Evolutionary conservation across 106 monocot genomes (phyloP), one percentile per base, ranked within the genome.

Genomic region (Platanthera guangdongensis): DNA sequence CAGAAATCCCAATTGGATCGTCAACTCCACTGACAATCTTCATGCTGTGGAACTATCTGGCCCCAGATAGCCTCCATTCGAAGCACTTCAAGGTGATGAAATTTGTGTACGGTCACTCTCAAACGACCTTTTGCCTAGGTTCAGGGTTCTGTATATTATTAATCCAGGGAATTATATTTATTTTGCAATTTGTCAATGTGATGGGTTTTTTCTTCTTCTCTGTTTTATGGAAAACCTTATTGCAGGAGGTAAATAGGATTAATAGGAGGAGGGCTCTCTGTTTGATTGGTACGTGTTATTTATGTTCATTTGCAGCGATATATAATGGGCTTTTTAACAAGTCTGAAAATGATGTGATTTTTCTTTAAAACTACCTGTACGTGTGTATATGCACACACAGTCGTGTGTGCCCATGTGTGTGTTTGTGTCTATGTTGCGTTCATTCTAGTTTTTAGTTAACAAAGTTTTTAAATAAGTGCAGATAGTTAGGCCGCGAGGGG

Each of bases 1-100:
- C 74, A 76, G 83, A 53, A 82, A 87, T 59, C 73, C 80, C 12
- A 85, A 84, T 52, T 89, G 86, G 86, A 77, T 86, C 13, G 30
- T 84, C 45, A 84, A 88, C 50, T 91, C 90, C 51, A 86, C 87
- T 0, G 85, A 88, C 47, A 87, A 91, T 75, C 87, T 82, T 68
- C 81, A 71, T 49, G 75, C 85, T 0, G 82, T 82, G 0, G 85
- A 84, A 47, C 48, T 91, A 51, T 91, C 90, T 9, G 90, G 90
- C 47, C 90, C 90, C 10, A 85, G 90, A 75, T 91, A 78, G 88
- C 80, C 75, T 70, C 16, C 30, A 39, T 30, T 70, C 47, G 7
- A 48, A 70, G 47, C 47, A 7, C 47, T 13, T 70, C 18, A 67
- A 70, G 70, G 47, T 15, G 70, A 70, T 46, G 16, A 70, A 7